Percentiles rank a stretch among this genome's conserved stretches.
Conservation (phyloP, 2,329 filamentous ascomycete species). For the Botryosphaeria dothidea region DNA sequence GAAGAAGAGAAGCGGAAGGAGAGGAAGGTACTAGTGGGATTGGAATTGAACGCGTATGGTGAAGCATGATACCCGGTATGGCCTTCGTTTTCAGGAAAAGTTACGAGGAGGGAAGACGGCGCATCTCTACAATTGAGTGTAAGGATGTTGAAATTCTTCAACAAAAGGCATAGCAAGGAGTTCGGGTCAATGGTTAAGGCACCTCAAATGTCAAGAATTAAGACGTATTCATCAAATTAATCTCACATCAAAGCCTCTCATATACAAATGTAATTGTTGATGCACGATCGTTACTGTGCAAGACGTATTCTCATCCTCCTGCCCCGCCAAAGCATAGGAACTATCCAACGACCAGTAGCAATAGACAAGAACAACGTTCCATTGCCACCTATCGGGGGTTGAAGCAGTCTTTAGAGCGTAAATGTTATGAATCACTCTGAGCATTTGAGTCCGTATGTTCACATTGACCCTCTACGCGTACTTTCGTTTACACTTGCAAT, state of each 20-base stretch:
- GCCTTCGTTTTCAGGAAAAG: not conserved
- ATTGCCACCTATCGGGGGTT: too few relatives aligned
- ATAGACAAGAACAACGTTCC: too few relatives aligned
- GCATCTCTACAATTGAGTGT: not conserved
- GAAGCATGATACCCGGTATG: not conserved
- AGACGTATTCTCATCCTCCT: too few relatives aligned
- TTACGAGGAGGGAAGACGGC: not conserved
- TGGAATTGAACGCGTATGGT: not conserved
- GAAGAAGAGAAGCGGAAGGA: constrained; percentile 17
- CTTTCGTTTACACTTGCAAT: too few relatives aligned
- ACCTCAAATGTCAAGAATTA: not conserved
- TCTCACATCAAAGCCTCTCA: not conserved
- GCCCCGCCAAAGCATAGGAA: too few relatives aligned
- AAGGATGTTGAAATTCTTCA: not conserved
- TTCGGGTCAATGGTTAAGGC: not conserved
- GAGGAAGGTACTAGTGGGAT: not conserved
- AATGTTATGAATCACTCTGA: too few relatives aligned
- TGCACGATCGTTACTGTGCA: too few relatives aligned
- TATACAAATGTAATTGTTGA: not conserved
- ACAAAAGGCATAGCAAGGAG: not conserved
- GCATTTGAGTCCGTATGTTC: too few relatives aligned
- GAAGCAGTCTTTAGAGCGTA: too few relatives aligned
- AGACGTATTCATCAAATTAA: not conserved
- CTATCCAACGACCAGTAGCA: too few relatives aligned
- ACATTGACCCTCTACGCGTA: too few relatives aligned